Base-by-base conservation (phyloP, 2,329 filamentous ascomycete genomes). In the Botrytis cinerea region DNA sequence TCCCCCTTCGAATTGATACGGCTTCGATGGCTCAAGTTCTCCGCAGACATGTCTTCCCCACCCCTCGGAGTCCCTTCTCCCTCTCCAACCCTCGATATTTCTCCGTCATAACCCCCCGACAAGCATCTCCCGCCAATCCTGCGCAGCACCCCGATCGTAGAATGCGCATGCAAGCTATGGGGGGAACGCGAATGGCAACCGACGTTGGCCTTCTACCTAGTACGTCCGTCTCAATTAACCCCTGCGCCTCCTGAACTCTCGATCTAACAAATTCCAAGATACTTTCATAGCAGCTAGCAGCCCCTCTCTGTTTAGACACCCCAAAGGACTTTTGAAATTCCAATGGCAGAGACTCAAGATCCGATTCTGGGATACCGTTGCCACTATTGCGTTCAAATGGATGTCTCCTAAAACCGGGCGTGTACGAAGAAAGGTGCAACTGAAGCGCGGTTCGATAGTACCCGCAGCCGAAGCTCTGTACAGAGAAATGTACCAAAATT, bases 381-480 rank as follows among this genome's bases (percentile, higher is more conserved):
- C 74, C 64, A 74, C 76, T 18, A 1, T 75, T 28, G 54, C 76
- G 14, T 59, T 79, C 10, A 78, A 76, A 54, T 72, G 63, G n/a
- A 73, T 74, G 5, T 75, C 77, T 12, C 77, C 77, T 8, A 66
- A 62, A 67, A 69, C 18, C 6, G 71, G 62, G 20, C 62, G 71
- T 20, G 45, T 45, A 40, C 71, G 45, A 74, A 71, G 54, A 69
- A 73, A 28, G 75, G 75, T 86, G 79, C 84, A 85, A 78, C 79
- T 86, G 40, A 77, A 81, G 40, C 83, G 83, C 22, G 76, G 81
- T 35, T 79, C 81, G 70, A 82, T 88, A 64, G 80, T 84, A 14
- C 85, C 88, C 2, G 85, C 85, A 1, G 91, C 90, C 46, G 86
- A 87, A 77, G 85, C 84, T 32, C 83, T 92, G 78, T 90, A 93